Evolutionary conservation across 805 yeast species (phyloP).

Genomic region (Yarrowia sp.): DNA sequence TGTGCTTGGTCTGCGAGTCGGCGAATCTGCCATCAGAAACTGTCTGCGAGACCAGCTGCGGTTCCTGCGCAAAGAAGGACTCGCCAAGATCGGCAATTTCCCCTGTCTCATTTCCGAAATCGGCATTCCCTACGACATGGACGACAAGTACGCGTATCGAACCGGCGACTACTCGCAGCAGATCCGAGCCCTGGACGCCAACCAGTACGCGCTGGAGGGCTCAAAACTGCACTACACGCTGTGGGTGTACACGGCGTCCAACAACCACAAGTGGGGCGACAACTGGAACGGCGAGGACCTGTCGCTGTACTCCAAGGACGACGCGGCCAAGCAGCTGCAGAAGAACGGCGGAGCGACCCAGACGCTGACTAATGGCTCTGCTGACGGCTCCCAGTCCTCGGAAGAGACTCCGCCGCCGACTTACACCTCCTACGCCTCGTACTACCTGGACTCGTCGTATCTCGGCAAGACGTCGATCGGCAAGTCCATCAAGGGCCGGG

Average conservation of each 20-base stretch:
- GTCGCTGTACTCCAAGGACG: constrained; percentile 72
- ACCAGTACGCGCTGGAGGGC: constrained; percentile 79
- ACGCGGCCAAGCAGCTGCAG: constrained; percentile 24
- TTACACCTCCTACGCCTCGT: constrained; percentile 20
- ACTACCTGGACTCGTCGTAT: constrained; percentile 18
- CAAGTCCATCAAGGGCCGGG: constrained; percentile 9
- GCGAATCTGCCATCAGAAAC: constrained; percentile 76
- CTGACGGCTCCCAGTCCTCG: constrained; percentile 10
- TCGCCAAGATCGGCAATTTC: constrained; percentile 65
- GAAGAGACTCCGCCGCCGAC: constrained; percentile 16
- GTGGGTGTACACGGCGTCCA: constrained; percentile 83
- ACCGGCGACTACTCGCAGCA: constrained; percentile 76
- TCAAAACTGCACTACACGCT: constrained; percentile 73
- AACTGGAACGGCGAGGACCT: constrained; percentile 93
- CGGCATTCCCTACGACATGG: constrained; percentile 99
- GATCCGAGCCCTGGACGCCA: constrained; percentile 82
- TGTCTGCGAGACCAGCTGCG: constrained; percentile 71
- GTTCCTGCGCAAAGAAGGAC: constrained; percentile 72
- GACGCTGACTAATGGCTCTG: constrained; percentile 14
- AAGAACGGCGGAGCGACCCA: constrained; percentile 7
- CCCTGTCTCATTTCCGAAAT: constrained; percentile 89
- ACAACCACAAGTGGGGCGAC: constrained; percentile 87
- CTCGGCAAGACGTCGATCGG: constrained; percentile 25
- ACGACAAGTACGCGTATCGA: constrained; percentile 71
- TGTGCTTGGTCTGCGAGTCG: constrained; percentile 70